A percentile compares a stretch with the other conserved stretches of the same genome.
phyloP scores from a whole-genome alignment of 2,329 filamentous ascomycete species.

The Nigrograna mackinnonii region DNA sequence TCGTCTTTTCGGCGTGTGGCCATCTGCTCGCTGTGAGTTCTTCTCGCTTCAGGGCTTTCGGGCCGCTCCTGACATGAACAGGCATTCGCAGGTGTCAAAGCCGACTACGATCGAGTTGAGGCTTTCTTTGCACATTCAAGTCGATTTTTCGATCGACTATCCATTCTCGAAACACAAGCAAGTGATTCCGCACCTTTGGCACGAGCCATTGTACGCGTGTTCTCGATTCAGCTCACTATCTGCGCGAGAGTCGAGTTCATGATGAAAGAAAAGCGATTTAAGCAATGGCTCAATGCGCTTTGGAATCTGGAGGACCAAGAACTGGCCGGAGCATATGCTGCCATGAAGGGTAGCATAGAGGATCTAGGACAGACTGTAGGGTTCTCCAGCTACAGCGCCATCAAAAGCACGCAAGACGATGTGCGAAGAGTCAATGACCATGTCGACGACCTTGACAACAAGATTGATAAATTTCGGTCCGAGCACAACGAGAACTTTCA shows the following conservation, averaged over 20 bases:
- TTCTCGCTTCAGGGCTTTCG: not conserved
- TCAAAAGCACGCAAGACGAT: constrained; percentile 6
- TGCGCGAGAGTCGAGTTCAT: constrained; percentile 40
- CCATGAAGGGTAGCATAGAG: constrained; percentile 14
- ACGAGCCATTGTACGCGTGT: constrained; percentile 43
- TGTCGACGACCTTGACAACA: constrained; percentile 7
- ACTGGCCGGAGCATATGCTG: constrained; percentile 9
- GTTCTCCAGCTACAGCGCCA: constrained; percentile 9
- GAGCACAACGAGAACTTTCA: constrained; percentile 1
- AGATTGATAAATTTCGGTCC: constrained; percentile 5
- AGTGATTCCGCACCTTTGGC: constrained; percentile 33
- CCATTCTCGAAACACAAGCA: constrained; percentile 37
- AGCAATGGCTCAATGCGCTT: constrained; percentile 15
- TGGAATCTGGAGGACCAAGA: constrained; percentile 15
- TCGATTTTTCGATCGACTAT: constrained; percentile 40
- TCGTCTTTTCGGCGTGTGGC: constrained; percentile 15
- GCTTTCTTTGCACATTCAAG: constrained; percentile 46
- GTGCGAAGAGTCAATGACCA: not conserved
- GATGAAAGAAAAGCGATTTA: constrained; percentile 18
- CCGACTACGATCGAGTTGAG: constrained; percentile 45
- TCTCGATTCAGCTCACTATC: constrained; percentile 33
- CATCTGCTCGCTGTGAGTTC: constrained; percentile 7
- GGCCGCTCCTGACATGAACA: not conserved
- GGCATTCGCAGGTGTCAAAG: constrained; percentile 37
- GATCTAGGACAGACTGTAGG: constrained; percentile 13